Evolutionary conservation across 169 alveolate genomes (phyloP).

Genomic region (Besnoitia besnoiti): DNA sequence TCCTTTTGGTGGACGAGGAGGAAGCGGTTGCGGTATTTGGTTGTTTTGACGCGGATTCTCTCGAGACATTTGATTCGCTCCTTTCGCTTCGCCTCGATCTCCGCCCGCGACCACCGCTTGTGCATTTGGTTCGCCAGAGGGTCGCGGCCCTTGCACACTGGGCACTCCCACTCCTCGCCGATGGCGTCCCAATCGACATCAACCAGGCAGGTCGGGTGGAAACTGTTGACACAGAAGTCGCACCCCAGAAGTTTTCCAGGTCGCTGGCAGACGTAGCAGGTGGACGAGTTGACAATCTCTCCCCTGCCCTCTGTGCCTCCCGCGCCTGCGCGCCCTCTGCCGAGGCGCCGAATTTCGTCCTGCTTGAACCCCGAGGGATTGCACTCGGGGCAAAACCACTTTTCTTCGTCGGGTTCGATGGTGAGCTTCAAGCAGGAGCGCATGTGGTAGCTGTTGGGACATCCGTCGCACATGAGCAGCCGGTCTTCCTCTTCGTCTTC

Average conservation of each 20-base stretch:
- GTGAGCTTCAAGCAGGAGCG: constrained; percentile 79
- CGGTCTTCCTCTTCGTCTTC: constrained; percentile 53
- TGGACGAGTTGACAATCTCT: constrained; percentile 81
- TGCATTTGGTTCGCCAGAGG: constrained; percentile 89
- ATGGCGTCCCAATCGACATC: constrained; percentile 77
- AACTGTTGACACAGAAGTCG: constrained; percentile 89
- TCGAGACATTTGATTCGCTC: constrained; percentile 81
- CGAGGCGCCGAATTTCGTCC: constrained; percentile 72
- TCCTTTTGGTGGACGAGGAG: constrained; percentile 65
- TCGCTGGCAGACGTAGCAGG: constrained; percentile 89
- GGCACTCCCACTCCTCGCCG: constrained; percentile 91
- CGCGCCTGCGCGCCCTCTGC: constrained; percentile 69
- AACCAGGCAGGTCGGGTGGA: constrained; percentile 89
- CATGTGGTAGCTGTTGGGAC: constrained; percentile 89
- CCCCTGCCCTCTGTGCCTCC: constrained; percentile 75
- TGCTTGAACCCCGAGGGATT: constrained; percentile 84
- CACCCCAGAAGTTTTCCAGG: constrained; percentile 90
- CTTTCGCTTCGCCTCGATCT: constrained; percentile 82
- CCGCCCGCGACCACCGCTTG: constrained; percentile 87
- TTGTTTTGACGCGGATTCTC: constrained; percentile 35
- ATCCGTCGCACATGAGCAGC: constrained; percentile 89
- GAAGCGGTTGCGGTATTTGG: constrained; percentile 58
- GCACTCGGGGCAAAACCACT: constrained; percentile 91
- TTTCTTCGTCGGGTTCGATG: constrained; percentile 83
- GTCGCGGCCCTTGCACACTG: constrained; percentile 89